Evolutionary conservation across 495 filamentous ascomycete genomes (phyloP).

Genomic region (Trichoderma erinaceum): DNA sequence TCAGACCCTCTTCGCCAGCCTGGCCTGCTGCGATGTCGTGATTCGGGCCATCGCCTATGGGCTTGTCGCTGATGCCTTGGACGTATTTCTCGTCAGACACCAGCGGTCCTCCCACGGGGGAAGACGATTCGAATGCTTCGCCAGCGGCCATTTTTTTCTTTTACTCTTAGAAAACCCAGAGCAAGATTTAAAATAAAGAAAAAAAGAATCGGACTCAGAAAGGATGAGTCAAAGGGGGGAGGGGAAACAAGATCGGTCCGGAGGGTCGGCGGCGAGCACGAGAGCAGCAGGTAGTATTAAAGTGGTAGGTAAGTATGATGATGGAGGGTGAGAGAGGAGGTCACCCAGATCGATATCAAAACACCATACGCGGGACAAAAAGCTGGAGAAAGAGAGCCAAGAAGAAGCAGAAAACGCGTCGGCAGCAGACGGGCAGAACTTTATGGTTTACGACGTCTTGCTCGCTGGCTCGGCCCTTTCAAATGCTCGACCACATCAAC

Average conservation of each 20-base stretch:
- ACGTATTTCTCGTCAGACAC: not conserved
- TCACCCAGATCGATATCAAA: not conserved
- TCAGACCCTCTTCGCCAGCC: conserved; percentile 23
- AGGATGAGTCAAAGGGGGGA: not conserved
- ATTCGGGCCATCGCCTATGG: not conserved
- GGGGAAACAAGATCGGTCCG: not conserved
- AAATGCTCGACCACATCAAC: conserved; percentile 10
- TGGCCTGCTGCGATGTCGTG: conserved; percentile 23
- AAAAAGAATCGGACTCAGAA: not conserved
- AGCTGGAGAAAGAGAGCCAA: not conserved
- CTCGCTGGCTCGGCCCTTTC: not conserved
- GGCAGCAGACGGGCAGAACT: not conserved
- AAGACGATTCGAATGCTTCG: not conserved
- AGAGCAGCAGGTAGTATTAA: not conserved
- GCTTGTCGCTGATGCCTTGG: conserved; percentile 6
- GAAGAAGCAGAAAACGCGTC: not conserved
- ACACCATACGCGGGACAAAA: not conserved
- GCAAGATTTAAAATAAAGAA: not conserved
- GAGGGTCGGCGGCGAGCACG: not conserved
- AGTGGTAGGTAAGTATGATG: not conserved
- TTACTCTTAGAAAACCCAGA: not conserved
- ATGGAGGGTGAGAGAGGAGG: not conserved
- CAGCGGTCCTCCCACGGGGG: not conserved
- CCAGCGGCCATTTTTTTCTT: not conserved
- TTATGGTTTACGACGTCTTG: not conserved